Percentiles rank a stretch among this genome's conserved stretches.
Evolutionary conservation across 2,329 filamentous ascomycete genomes (phyloP).

Genomic region (Escovopsis weberi): DNA sequence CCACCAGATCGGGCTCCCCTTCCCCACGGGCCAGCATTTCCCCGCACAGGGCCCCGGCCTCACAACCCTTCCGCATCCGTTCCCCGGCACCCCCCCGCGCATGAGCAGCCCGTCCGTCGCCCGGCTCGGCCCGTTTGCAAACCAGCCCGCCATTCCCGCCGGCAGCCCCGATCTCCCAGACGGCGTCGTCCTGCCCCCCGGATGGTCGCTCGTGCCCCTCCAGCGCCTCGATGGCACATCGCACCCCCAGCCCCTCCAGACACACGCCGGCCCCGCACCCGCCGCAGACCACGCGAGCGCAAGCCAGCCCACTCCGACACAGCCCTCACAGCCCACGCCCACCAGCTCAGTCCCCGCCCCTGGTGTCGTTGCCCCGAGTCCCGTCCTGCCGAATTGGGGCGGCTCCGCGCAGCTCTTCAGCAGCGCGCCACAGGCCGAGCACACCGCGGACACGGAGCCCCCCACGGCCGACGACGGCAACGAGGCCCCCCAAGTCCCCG

Average conservation of each 20-base stretch:
- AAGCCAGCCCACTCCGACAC: constrained; percentile 1
- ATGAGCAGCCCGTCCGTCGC: constrained; percentile 27
- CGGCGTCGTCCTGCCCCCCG: constrained; percentile 47
- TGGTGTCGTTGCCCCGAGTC: constrained; percentile 32
- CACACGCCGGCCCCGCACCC: constrained; percentile 7
- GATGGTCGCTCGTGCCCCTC: constrained; percentile 50
- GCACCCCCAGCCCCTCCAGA: constrained; percentile 11
- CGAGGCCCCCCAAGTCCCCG: too few relatives aligned
- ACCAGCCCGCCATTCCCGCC: constrained; percentile 38
- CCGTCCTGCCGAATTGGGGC: constrained; percentile 36
- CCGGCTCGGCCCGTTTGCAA: constrained; percentile 31
- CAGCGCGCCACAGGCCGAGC: constrained; percentile 1
- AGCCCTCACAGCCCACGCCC: constrained; percentile 1
- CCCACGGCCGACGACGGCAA: too few relatives aligned
- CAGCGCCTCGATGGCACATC: constrained; percentile 34
- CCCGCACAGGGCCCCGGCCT: constrained; percentile 1
- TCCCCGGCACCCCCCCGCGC: constrained; percentile 18
- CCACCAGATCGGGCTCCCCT: constrained; percentile 1
- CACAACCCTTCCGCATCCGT: constrained; percentile 8
- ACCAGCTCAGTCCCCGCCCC: constrained; percentile 6
- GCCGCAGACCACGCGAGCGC: constrained; percentile 6
- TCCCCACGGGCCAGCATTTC: constrained; percentile 8
- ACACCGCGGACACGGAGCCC: too few relatives aligned
- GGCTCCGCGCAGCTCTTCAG: constrained; percentile 34
- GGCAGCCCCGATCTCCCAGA: constrained; percentile 48